phyloP scores from a whole-genome alignment of 176 grass and related monocot species.

The Rhynchospora tenuis region DNA sequence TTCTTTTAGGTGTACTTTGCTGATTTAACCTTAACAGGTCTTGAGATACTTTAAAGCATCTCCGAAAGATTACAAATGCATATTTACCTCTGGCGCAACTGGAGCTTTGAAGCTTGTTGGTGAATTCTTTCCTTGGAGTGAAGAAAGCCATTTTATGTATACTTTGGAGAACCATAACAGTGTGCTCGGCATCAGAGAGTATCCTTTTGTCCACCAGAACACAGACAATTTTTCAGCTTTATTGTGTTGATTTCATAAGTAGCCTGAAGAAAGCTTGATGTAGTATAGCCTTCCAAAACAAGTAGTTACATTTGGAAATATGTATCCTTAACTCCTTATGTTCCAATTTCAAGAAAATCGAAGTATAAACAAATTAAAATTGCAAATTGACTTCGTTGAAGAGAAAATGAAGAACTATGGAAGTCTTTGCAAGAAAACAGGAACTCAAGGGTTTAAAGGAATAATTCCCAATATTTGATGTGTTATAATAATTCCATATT shows the following conservation, averaged over 20 bases:
- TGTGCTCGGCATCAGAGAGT: slow-evolving; percentile 98
- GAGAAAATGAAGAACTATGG: background rate
- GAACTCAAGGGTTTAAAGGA: background rate
- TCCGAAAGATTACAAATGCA: slow-evolving; percentile 78
- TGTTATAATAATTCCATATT: background rate
- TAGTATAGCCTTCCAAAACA: background rate
- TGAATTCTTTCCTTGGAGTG: slow-evolving; percentile 94
- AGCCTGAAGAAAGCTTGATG: background rate
- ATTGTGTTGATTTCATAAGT: background rate
- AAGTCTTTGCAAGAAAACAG: background rate
- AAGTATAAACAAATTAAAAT: background rate
- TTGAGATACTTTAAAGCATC: slow-evolving; percentile 90
- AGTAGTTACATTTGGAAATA: background rate
- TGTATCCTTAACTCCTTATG: too few species aligned
- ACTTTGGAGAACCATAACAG: slow-evolving; percentile 98
- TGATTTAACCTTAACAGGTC: slow-evolving; percentile 50
- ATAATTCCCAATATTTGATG: background rate
- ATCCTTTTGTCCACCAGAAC: slow-evolving; percentile 38
- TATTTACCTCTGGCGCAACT: slow-evolving; percentile 97
- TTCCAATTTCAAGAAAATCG: background rate
- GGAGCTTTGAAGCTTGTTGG: slow-evolving; percentile 82
- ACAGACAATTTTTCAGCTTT: background rate
- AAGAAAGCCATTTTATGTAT: slow-evolving; percentile 79
- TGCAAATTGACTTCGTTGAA: background rate
- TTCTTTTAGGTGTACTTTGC: slow-evolving; percentile 28